These are phyloP conservation scores for Nakataea oryzae DNA, from an alignment of 2,329 filamentous ascomycete species.

Conservation along the genomic window DNA sequence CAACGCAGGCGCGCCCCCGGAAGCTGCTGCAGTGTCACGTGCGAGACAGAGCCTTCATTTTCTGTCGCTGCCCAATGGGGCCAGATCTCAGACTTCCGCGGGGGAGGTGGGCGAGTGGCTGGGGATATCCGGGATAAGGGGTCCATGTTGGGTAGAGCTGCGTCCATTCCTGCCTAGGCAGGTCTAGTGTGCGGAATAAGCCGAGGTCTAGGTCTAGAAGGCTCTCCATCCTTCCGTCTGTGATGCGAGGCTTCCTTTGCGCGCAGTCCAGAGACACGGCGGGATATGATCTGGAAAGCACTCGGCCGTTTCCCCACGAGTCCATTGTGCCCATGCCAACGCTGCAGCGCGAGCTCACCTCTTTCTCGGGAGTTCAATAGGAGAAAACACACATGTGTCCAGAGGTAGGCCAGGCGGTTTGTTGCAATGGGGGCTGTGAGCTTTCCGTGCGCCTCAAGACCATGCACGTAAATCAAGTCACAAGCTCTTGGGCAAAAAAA, in stretches of 20 bases:
- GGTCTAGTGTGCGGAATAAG: neutral
- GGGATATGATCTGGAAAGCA: neutral
- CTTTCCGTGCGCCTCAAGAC: too few species aligned
- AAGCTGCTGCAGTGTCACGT: neutral
- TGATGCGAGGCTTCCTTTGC: neutral
- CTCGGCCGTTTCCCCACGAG: neutral
- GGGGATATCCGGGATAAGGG: neutral
- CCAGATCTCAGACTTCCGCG: too few species aligned
- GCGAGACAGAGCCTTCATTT: too few species aligned
- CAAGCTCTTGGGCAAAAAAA: too few species aligned
- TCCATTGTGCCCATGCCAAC: neutral
- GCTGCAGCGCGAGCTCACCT: neutral
- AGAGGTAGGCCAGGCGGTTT: too few species aligned
- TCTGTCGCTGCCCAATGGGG: neutral
- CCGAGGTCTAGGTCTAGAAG: neutral
- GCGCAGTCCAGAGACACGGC: neutral
- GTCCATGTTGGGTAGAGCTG: neutral
- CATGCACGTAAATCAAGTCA: too few species aligned
- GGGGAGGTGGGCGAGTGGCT: too few species aligned
- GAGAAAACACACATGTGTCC: too few species aligned
- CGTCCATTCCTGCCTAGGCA: neutral
- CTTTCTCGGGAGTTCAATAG: too few species aligned
- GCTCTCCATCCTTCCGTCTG: neutral
- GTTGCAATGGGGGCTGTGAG: too few species aligned
- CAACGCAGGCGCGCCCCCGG: too few species aligned